Percentiles rank a stretch among this genome's conserved stretches.
Evolutionary conservation across 73 alveolate genomes (phyloP).

Genomic region (Breviolum minutum): DNA sequence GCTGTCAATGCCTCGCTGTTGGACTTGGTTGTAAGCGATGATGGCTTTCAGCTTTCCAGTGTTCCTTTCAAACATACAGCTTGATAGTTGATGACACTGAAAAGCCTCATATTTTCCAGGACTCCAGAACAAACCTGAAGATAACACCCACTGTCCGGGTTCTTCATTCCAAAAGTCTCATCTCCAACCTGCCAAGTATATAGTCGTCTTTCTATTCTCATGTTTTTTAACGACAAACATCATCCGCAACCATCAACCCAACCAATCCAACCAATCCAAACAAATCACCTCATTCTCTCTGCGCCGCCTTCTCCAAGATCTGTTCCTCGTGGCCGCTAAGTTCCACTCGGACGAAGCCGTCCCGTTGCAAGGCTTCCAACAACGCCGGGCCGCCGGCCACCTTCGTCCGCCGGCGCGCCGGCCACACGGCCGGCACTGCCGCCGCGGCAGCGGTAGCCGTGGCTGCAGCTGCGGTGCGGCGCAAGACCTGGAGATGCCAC

Average conservation of each 20-base stretch:
- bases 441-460: not conserved
- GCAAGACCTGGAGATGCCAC: not conserved
- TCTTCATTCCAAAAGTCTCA: too few relatives aligned
- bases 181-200: too few relatives aligned
- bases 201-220: too few relatives aligned
- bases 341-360: slow-evolving; percentile 40
- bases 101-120: too few relatives aligned
- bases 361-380: slow-evolving; percentile 15
- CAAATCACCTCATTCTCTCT: not conserved
- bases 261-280: not conserved
- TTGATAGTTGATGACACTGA: too few relatives aligned
- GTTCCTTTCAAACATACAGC: too few relatives aligned
- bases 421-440: not conserved
- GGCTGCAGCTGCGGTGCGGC: not conserved
- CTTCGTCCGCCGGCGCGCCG: not conserved
- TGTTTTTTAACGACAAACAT: not conserved
- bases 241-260: not conserved
- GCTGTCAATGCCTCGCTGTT: slow-evolving; percentile 27
- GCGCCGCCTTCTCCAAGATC: not conserved
- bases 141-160: too few relatives aligned
- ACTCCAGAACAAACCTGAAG: too few relatives aligned
- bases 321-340: not conserved
- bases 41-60: too few relatives aligned
- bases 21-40: too few relatives aligned
- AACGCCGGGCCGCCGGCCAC: slow-evolving; percentile 29